Conservation (phyloP, 495 filamentous ascomycete species). For the Viridothelium virens region DNA sequence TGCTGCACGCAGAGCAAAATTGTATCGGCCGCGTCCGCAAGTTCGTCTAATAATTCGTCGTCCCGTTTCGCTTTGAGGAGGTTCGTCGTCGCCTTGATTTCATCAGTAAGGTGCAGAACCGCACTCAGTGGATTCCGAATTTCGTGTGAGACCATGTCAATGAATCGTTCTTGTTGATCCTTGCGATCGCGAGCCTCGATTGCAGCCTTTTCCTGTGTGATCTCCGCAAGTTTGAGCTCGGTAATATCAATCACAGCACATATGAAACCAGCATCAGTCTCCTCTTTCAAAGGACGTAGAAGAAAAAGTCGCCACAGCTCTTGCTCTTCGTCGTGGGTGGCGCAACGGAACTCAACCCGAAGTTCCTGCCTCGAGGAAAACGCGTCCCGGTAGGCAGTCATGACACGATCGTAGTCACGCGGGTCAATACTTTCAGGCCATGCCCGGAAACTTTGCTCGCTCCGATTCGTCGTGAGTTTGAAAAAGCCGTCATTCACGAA, state of each 20-base stretch:
- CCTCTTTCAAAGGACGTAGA: constrained; percentile 29
- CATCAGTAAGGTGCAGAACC: constrained; percentile 34
- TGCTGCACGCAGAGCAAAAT: constrained; percentile 33
- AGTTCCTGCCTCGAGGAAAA: constrained; percentile 27
- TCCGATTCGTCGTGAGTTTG: constrained; percentile 31
- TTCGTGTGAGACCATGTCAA: constrained; percentile 29
- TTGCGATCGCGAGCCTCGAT: constrained; percentile 31
- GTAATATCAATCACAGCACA: constrained; percentile 35
- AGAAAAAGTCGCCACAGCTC: constrained; percentile 34
- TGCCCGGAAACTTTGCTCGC: constrained; percentile 27
- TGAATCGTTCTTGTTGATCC: constrained; percentile 36
- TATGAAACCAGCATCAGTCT: constrained; percentile 30
- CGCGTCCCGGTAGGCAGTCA: constrained; percentile 32
- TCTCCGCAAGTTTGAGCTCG: constrained; percentile 31
- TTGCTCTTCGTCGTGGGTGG: constrained; percentile 16
- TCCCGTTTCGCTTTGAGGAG: constrained; percentile 11
- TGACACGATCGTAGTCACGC: constrained; percentile 32
- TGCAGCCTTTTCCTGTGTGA: constrained; percentile 31
- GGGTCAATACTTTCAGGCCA: constrained; percentile 36
- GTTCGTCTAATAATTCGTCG: constrained; percentile 18
- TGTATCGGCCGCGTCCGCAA: constrained; percentile 31
- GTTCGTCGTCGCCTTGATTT: constrained; percentile 27
- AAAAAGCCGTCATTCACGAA: constrained; percentile 37
- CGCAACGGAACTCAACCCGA: constrained; percentile 31
- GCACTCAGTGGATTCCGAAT: constrained; percentile 36